A percentile compares a stretch with the other conserved stretches of the same genome.
phyloP scores from a whole-genome alignment of 306 rosid genomes.

The Lathyrus tuberosus region DNA sequence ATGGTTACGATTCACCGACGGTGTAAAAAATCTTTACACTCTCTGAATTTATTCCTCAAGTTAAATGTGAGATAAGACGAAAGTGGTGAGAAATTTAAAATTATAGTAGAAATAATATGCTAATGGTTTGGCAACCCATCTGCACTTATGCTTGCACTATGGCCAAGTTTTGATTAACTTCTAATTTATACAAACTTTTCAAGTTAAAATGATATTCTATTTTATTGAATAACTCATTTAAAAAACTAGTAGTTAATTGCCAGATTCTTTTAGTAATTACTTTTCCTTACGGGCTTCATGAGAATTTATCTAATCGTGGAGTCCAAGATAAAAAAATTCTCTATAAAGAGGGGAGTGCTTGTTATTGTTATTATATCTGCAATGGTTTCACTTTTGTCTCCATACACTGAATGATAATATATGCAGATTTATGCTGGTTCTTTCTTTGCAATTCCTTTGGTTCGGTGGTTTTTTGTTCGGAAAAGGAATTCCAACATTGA shows the following conservation, averaged over 20 bases:
- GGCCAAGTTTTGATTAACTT: slow-evolving; percentile 5
- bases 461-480: slow-evolving; percentile 74
- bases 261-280: neutral
- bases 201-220: neutral
- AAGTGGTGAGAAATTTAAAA: no score
- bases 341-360: slow-evolving; percentile 25
- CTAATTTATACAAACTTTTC: neutral
- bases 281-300: neutral
- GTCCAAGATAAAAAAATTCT: neutral
- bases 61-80: no score
- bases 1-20: neutral
- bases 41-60: no score
- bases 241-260: neutral
- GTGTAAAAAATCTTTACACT: neutral
- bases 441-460: slow-evolving; percentile 94
- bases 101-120: neutral
- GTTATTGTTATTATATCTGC: slow-evolving; percentile 7
- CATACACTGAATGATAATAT: slow-evolving; percentile 35
- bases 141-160: neutral
- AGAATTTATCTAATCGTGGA: neutral
- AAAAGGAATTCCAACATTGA: slow-evolving; percentile 74
- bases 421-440: slow-evolving; percentile 96
- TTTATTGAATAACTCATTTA: neutral
- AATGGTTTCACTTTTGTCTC: slow-evolving; percentile 30
- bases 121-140: slow-evolving; percentile 16